These are phyloP conservation scores for Edaphochlamys debaryana DNA, from an alignment of 139 green algal species.

Conservation along the genomic window DNA sequence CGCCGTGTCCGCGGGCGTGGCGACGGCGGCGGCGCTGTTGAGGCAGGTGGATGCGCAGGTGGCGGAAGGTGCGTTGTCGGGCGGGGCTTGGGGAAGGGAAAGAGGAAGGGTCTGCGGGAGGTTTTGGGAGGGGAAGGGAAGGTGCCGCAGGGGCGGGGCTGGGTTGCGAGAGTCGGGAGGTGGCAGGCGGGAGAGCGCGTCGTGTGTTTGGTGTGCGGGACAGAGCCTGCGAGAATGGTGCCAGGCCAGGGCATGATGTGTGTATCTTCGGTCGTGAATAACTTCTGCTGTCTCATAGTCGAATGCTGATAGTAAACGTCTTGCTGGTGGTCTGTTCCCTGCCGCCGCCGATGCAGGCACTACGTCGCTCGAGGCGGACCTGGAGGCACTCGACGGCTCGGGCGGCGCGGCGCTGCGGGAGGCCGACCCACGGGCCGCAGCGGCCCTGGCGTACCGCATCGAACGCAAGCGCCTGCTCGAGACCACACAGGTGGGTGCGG, in stretches of 20 bases:
- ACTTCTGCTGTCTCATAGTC: neutral
- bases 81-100: too few relatives aligned
- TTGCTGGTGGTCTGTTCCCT: neutral
- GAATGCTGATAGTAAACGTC: neutral
- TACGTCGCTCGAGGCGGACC: conserved; percentile 27
- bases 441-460: conserved; percentile 52
- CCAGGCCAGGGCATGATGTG: too few relatives aligned
- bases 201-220: neutral
- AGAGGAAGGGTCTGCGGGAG: too few relatives aligned
- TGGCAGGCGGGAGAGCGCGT: too few relatives aligned
- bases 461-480: conserved; percentile 49
- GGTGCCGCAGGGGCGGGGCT: neutral
- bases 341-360: neutral
- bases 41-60: conserved; percentile 7
- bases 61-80: neutral
- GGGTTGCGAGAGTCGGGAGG: neutral
- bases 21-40: conserved; percentile 14
- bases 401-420: neutral
- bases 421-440: conserved; percentile 26
- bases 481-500: too few relatives aligned
- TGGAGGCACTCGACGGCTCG: neutral
- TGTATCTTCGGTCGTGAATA: too few relatives aligned
- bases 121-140: neutral
- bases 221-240: too few relatives aligned
- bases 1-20: neutral